Evolutionary conservation across 1,139 yeast genomes (phyloP).

Genomic region (Groenewaldozyma sp.): DNA sequence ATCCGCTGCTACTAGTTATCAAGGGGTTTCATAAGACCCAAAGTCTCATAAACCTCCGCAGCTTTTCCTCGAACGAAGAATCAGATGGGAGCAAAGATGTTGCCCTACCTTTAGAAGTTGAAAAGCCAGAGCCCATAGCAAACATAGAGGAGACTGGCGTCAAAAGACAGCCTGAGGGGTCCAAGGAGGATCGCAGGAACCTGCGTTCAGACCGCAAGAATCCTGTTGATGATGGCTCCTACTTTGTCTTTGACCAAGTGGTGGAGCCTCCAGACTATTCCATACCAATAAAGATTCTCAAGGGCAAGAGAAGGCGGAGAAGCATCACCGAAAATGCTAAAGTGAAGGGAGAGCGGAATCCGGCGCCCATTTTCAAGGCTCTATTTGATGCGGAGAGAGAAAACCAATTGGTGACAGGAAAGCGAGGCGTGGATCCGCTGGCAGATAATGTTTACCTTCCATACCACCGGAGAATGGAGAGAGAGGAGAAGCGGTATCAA

Average conservation of each 20-base stretch:
- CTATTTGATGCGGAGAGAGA: background rate
- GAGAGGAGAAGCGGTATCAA: constrained; percentile 56
- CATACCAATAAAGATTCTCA: background rate
- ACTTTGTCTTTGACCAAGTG: background rate
- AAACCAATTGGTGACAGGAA: constrained; percentile 1
- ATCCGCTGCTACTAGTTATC: constrained; percentile 17
- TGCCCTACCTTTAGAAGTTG: background rate
- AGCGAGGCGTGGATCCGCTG: constrained; percentile 44
- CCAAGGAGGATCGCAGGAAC: background rate
- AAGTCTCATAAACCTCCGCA: constrained; percentile 6
- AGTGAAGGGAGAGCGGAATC: background rate
- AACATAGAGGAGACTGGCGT: background rate
- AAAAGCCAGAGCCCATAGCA: background rate
- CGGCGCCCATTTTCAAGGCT: background rate
- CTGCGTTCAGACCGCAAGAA: constrained; percentile 1
- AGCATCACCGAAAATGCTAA: background rate
- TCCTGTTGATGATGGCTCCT: constrained; percentile 1
- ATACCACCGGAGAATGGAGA: constrained; percentile 56
- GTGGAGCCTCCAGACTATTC: background rate
- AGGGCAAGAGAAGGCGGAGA: background rate
- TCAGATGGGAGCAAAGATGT: background rate
- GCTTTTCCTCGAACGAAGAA: constrained; percentile 1
- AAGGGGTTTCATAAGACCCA: constrained; percentile 15
- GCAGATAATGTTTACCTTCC: constrained; percentile 37
- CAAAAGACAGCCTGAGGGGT: background rate